Evolutionary conservation across 2,329 filamentous ascomycete species (phyloP).

Genomic region (Coleophoma crateriformis): DNA sequence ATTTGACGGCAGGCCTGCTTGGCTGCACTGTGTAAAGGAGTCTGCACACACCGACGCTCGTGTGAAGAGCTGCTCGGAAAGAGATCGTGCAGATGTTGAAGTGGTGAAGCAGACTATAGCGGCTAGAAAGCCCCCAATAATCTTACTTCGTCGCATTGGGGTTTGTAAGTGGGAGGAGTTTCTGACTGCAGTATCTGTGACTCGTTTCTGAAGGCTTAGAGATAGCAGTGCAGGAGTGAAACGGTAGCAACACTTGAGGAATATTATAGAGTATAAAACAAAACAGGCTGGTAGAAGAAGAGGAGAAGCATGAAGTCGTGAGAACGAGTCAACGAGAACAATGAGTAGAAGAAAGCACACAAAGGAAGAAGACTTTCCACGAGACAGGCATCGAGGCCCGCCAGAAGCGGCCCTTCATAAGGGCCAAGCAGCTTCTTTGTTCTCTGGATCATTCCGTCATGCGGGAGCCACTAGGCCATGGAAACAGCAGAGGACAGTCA

Average conservation of each 20-base stretch:
- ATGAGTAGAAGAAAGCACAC: slow-evolving; percentile 23
- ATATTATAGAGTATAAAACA: slow-evolving; percentile 29
- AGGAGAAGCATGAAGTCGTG: slow-evolving; percentile 6
- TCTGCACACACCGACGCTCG: slow-evolving; percentile 46
- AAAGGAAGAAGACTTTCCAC: slow-evolving; percentile 10
- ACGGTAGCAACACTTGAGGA: slow-evolving; percentile 22
- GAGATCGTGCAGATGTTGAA: slow-evolving; percentile 32
- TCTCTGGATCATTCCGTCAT: background rate
- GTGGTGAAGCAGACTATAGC: slow-evolving; percentile 25
- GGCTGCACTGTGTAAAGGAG: slow-evolving; percentile 45
- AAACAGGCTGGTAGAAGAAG: slow-evolving; percentile 16
- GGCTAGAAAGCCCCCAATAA: slow-evolving; percentile 10
- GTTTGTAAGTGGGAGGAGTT: background rate
- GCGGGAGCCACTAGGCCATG: background rate
- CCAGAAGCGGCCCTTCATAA: background rate
- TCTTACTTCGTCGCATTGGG: slow-evolving; percentile 14
- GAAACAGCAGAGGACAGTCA: background rate
- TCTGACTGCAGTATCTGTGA: background rate
- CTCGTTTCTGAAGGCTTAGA: no score
- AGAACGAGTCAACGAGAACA: slow-evolving; percentile 11
- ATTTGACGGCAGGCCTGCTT: slow-evolving; percentile 46
- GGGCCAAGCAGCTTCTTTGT: background rate
- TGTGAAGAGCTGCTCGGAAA: slow-evolving; percentile 31
- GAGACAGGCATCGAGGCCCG: background rate
- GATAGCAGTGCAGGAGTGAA: background rate